Base-by-base conservation (phyloP, 768 basidiomycete genomes). In the Leucocoprinus sp. region DNA sequence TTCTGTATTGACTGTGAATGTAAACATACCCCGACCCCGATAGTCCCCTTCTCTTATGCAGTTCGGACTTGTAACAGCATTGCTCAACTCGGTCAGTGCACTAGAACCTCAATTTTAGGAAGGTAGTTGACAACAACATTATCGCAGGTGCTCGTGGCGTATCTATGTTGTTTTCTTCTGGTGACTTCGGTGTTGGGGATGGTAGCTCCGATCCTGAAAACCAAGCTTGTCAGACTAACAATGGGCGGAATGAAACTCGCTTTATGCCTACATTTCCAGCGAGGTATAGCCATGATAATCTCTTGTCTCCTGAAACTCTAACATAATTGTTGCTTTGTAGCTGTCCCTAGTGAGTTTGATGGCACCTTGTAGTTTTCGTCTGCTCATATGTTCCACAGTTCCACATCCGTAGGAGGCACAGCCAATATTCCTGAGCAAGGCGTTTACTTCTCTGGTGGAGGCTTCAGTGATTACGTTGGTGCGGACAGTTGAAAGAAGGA, bases 371-470 rank as follows among this genome's bases (percentile, higher is more conserved):
- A 22, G 27, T 12, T 2, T 18, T 50, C 27, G 37, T 45, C 18
- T 40, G n/a, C 18, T 22, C 2, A 12, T 27, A 15, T n/a, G 27
- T 33, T 17, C 9, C n/a, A 42, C 42, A 86, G 84, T 50, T 80
- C 85, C 15, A 89, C 85, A 3, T 50, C 80, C 2, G 84, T 89
- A 2, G 85, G 85, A 5, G 85, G 76, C 7, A 86, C 84, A 1
- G 60, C 59, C 18, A 50, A 62, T 31, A 61, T 82, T 40, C 83
- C 81, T 0, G 84, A 88, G 57, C 67, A 67, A 11, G 77, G 76
- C 0, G 74, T 71, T 2, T 64, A 61, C 51, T 81, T 84, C 64
- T 84, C 81, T 9, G 81, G 82, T 1, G 84, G 84, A 27, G 84
- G 84, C 2, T 88, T 86, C 64, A 84, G 82, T 57, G 68, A 82